Evolutionary conservation across 345 rosid species (phyloP), one percentile per base, ranked within the genome.

Genomic region (Populus ilicifolia): DNA sequence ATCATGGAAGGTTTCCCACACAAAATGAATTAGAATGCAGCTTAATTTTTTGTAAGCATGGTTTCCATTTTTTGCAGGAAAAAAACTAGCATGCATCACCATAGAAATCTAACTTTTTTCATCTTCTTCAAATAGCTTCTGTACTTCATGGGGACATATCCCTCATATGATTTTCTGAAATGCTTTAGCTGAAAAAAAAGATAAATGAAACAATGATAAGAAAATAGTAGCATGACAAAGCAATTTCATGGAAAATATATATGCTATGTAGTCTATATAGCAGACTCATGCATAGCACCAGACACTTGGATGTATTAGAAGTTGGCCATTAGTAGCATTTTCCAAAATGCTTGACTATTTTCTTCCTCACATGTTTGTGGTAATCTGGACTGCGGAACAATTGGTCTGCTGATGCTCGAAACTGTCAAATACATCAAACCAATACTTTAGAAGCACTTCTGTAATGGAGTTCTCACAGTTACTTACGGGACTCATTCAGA

Each of bases 341-440:
- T 20, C 59, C 59, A 52, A 17, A 6, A 18, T 33, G 97, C 87
- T 90, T 95, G 75, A 93, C 82, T 74, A 93, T 74, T 81, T 93
- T 83, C 87, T 86, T 95, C 78, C 99, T 87, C 27, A 91, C 91
- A 85, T 88, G 89, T 80, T 87, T 91, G 82, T 95, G 98, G 75
- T 93, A 88, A 67, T 91, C 94, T 74, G 96, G 86, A 86, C 85
- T 90, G 36, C 93, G 89, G 85, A 89, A 90, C 80, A 93, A 81
- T 83, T 95, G 99, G 85, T 95, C 99, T 69, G 99, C 94, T 80
- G 93, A 81, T 70, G 99, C 98, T 83, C 98, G 95, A 79, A 95
- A 95, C 99, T 95, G 86, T 70, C 18, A 66, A 38, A 59, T 9
- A 39, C 59, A 71, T 23, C 29, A 73, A 75, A 50, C 10, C 33